Evolutionary conservation across 352 stramenopile genomes (phyloP).

Genomic region (Globisporangium middletonii): DNA sequence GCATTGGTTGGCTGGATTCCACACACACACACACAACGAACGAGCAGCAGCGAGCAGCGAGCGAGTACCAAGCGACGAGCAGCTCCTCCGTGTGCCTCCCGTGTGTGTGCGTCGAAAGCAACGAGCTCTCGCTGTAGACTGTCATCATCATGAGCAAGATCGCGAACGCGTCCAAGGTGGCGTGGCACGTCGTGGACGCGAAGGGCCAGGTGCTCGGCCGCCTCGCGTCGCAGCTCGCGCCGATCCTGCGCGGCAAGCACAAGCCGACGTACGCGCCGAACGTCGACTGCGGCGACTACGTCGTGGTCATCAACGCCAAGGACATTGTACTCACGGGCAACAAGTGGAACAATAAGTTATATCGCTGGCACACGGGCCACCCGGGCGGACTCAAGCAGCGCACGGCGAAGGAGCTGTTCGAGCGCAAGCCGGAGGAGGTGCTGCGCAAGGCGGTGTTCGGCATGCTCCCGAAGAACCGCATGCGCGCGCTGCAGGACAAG

Average conservation of each 20-base stretch:
- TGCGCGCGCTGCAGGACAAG: slow-evolving; percentile 92
- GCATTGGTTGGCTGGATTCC: too few species aligned
- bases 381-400: slow-evolving; percentile 95
- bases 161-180: slow-evolving; percentile 70
- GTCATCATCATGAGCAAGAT: slow-evolving; percentile 73
- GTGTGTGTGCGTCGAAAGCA: slow-evolving; percentile 1
- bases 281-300: slow-evolving; percentile 96
- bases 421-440: slow-evolving; percentile 93
- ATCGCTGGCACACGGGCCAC: slow-evolving; percentile 98
- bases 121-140: neutral
- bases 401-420: slow-evolving; percentile 92
- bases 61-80: neutral
- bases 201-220: slow-evolving; percentile 94
- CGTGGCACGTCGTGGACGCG: slow-evolving; percentile 97
- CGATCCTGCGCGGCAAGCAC: slow-evolving; percentile 97
- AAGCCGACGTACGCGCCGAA: slow-evolving; percentile 98
- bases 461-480: slow-evolving; percentile 98
- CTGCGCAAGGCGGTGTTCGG: slow-evolving; percentile 95
- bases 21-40: too few species aligned
- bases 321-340: slow-evolving; percentile 94
- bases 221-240: slow-evolving; percentile 93
- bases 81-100: neutral
- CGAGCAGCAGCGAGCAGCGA: too few species aligned
- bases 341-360: slow-evolving; percentile 97
- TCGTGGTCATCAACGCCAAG: slow-evolving; percentile 97